Evolutionary conservation across 140 eudicot genomes (phyloP).

Genomic region (Oenanthe javanica): DNA sequence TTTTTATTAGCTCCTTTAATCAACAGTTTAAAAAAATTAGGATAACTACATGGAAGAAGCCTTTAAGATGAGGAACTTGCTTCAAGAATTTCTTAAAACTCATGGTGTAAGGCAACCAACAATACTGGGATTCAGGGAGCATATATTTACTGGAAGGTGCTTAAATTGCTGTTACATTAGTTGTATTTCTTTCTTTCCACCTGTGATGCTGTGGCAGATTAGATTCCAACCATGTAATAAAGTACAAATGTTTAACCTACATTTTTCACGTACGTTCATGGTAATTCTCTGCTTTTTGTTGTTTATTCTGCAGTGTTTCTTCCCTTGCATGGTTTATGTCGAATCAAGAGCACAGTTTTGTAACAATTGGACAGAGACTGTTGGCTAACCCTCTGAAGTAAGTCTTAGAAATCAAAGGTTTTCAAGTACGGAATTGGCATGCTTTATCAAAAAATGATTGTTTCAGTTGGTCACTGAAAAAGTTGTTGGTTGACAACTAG

Average conservation of each 20-base stretch:
- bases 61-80: constrained; percentile 88
- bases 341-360: constrained; percentile 91
- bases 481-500: neutral
- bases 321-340: constrained; percentile 99
- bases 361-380: constrained; percentile 90
- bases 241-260: neutral
- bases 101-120: constrained; percentile 94
- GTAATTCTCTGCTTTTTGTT: constrained; percentile 3
- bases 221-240: neutral
- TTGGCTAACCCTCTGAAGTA: constrained; percentile 90
- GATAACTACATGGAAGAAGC: constrained; percentile 99
- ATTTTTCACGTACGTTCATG: neutral
- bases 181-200: neutral
- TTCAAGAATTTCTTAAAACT: constrained; percentile 78
- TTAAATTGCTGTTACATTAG: neutral
- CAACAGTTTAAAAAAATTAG: constrained; percentile 25
- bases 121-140: constrained; percentile 97
- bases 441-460: neutral
- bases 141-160: constrained; percentile 96
- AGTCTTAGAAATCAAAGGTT: constrained; percentile 23
- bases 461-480: neutral
- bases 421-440: neutral
- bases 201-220: neutral
- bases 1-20: constrained; percentile 10
- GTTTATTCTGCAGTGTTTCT: constrained; percentile 58